phyloP scores from a whole-genome alignment of 2,329 filamentous ascomycete species.

The Cordyceps farinosa region DNA sequence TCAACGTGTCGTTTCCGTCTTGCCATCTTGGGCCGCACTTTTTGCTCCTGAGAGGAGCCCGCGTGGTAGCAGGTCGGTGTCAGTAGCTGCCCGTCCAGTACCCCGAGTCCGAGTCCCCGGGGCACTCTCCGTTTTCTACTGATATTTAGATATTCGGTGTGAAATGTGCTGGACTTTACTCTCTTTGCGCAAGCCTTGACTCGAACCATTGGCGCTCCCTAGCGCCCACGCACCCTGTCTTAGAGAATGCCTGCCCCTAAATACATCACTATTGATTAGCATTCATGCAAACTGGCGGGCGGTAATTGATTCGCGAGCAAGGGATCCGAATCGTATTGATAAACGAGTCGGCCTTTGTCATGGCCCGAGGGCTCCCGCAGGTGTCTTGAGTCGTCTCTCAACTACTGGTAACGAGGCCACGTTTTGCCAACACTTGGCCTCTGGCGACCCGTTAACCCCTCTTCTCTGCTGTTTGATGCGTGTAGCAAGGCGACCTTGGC shows the following conservation, averaged over 20 bases:
- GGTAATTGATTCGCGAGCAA: background rate
- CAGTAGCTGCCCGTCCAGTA: background rate
- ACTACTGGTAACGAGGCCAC: background rate
- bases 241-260: background rate
- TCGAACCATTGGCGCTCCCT: slow-evolving; percentile 5
- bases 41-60: slow-evolving; percentile 4
- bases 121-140: background rate
- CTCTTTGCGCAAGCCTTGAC: background rate
- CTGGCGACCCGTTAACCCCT: slow-evolving; percentile 1
- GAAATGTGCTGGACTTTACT: too few relatives aligned
- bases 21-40: slow-evolving; percentile 9
- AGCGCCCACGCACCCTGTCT: background rate
- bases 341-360: background rate
- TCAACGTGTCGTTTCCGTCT: slow-evolving; percentile 8
- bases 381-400: background rate
- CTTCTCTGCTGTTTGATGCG: slow-evolving; percentile 9
- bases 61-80: background rate
- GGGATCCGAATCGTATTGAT: background rate
- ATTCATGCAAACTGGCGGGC: slow-evolving; percentile 13
- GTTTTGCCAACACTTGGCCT: background rate
- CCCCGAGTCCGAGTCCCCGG: background rate
- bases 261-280: background rate
- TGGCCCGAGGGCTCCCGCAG: background rate
- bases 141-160: too few relatives aligned
- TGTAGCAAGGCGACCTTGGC: background rate